These are phyloP conservation scores for Helicostylum pulchrum DNA, from an alignment of 192 early-diverging fungal genomes.

Conservation along the genomic window DNA sequence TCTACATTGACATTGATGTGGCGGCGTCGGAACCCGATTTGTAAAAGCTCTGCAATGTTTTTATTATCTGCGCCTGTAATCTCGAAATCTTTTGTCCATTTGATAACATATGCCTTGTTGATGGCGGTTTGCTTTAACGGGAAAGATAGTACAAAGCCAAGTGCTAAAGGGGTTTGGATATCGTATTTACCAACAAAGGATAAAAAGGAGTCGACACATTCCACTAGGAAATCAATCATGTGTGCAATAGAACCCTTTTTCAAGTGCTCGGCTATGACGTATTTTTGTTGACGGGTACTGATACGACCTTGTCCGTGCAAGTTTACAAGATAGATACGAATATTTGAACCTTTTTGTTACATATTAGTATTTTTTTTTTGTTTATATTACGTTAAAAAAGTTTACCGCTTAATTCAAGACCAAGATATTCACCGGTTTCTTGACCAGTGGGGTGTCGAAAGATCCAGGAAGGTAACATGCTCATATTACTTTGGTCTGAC, in stretches of 20 bases:
- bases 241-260: slow-evolving; percentile 33
- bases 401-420: slow-evolving; percentile 80
- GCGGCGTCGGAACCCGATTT: slow-evolving; percentile 69
- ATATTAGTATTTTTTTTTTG: neutral
- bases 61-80: slow-evolving; percentile 70
- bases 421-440: slow-evolving; percentile 77
- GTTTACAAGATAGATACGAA: slow-evolving; percentile 26
- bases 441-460: slow-evolving; percentile 61
- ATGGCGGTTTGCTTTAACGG: slow-evolving; percentile 79
- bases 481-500: slow-evolving; percentile 18
- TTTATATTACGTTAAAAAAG: neutral
- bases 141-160: slow-evolving; percentile 95
- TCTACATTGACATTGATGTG: slow-evolving; percentile 73
- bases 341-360: slow-evolving; percentile 23
- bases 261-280: slow-evolving; percentile 46
- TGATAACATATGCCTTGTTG: slow-evolving; percentile 59
- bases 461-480: slow-evolving; percentile 82
- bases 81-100: slow-evolving; percentile 91
- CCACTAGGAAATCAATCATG: slow-evolving; percentile 81
- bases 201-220: slow-evolving; percentile 76
- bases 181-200: slow-evolving; percentile 26
- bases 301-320: slow-evolving; percentile 56
- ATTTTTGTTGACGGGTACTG: slow-evolving; percentile 56
- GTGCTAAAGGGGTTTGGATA: slow-evolving; percentile 38
- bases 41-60: slow-evolving; percentile 78